Percentiles rank a stretch among this genome's conserved stretches.
These are phyloP conservation scores for Sphaerulina populicola DNA, from an alignment of 2,329 filamentous ascomycete genomes.

Conservation along the genomic window DNA sequence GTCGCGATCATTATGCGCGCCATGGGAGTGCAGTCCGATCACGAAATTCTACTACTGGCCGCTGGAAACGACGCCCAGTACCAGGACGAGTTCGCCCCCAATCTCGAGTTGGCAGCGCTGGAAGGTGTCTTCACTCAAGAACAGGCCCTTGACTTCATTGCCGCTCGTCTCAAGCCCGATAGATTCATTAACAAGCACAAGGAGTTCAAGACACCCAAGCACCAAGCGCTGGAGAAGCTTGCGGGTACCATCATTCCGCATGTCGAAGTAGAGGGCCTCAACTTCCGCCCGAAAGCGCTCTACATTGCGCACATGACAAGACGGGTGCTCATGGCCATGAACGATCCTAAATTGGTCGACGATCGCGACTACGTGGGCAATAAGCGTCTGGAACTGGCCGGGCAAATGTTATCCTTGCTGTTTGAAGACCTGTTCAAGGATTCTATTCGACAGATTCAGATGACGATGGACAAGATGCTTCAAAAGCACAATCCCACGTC, in stretches of 20 bases:
- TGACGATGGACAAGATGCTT: slow-evolving; percentile 88
- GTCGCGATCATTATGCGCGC: slow-evolving; percentile 91
- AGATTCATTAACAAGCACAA: slow-evolving; percentile 46
- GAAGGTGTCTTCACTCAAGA: slow-evolving; percentile 85
- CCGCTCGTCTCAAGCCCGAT: slow-evolving; percentile 78
- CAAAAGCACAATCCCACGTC: slow-evolving; percentile 88
- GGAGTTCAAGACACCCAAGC: slow-evolving; percentile 65
- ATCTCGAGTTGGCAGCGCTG: slow-evolving; percentile 85
- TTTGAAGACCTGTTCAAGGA: slow-evolving; percentile 99
- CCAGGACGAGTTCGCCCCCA: slow-evolving; percentile 89
- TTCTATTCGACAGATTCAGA: slow-evolving; percentile 79
- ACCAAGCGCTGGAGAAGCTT: slow-evolving; percentile 86
- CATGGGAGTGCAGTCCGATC: slow-evolving; percentile 85
- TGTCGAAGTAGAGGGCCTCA: slow-evolving; percentile 79
- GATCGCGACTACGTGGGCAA: slow-evolving; percentile 98
- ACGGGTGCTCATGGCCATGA: slow-evolving; percentile 87
- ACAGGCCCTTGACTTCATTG: slow-evolving; percentile 89
- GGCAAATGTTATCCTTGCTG: slow-evolving; percentile 82
- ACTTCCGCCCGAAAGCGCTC: slow-evolving; percentile 93
- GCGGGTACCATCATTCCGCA: slow-evolving; percentile 91
- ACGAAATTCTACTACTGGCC: slow-evolving; percentile 86
- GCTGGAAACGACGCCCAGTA: slow-evolving; percentile 80
- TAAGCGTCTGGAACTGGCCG: slow-evolving; percentile 88
- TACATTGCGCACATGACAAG: slow-evolving; percentile 97
- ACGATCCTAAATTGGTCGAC: slow-evolving; percentile 81